Conservation (phyloP, 148 eudicot genomes). For the Heliamphora exappendiculata region DNA sequence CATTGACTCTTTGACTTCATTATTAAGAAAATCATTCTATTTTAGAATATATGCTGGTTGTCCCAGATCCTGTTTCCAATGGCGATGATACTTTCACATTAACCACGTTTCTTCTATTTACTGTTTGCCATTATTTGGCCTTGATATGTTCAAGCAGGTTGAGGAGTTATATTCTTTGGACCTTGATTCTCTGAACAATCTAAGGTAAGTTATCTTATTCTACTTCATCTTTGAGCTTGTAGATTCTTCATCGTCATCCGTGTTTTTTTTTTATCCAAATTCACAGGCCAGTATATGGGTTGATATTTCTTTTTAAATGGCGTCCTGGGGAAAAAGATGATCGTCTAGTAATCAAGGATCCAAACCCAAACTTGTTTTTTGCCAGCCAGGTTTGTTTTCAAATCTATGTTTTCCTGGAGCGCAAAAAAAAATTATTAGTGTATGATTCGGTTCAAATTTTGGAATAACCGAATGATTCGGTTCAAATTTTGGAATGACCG, state of each 20-base stretch:
- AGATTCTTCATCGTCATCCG: neutral
- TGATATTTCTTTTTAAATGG: slow-evolving; percentile 96
- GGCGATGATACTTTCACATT: too few relatives aligned
- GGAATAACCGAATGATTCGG: too few relatives aligned
- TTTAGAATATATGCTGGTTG: neutral
- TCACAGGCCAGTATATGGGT: slow-evolving; percentile 86
- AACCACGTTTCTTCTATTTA: slow-evolving; percentile 1
- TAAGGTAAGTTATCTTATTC: slow-evolving; percentile 13
- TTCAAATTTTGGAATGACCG: too few relatives aligned
- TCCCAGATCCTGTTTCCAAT: neutral
- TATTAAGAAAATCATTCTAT: neutral
- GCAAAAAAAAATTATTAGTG: neutral
- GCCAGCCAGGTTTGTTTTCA: slow-evolving; percentile 78
- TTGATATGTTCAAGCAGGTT: slow-evolving; percentile 48
- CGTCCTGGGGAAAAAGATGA: slow-evolving; percentile 92
- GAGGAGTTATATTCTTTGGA: slow-evolving; percentile 98
- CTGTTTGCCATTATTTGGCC: neutral
- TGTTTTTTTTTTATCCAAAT: neutral
- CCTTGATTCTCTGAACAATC: slow-evolving; percentile 68
- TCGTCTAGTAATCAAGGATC: slow-evolving; percentile 74
- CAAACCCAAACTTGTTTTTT: slow-evolving; percentile 89
- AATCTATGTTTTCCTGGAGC: neutral
- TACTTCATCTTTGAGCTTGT: slow-evolving; percentile 2
- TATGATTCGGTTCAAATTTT: too few relatives aligned
- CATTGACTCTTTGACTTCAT: neutral